Base-by-base conservation (phyloP, 1,284 basidiomycete species). In the Spongispora temasekensis region DNA sequence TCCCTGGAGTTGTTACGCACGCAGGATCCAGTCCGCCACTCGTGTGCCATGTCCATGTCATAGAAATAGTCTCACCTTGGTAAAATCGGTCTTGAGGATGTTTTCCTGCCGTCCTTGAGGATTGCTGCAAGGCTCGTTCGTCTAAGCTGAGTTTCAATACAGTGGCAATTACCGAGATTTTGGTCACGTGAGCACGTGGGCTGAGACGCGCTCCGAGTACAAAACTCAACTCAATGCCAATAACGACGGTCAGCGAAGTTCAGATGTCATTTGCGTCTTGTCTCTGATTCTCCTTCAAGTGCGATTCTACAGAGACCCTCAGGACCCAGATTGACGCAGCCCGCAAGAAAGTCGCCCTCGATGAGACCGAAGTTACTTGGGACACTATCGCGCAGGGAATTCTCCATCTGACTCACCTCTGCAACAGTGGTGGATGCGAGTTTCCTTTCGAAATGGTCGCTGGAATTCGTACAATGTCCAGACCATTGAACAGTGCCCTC, bases 301-400 rank as follows among this genome's bases (percentile, higher is more conserved):
- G 79, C 57, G 61, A 67, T 60, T 78, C 78, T 35, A 59, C 67
- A 34, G 65, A 67, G 52, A 66, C 65, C 53, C 66, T 85, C n/a
- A 71, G 69, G 62, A 58, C 70, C 23, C 77, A 84, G 64, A 67
- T 85, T 53, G 78, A 80, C n/a, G 48, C 67, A 23, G 67, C 84
- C 30, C 79, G 78, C 55, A 66, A 74, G 40, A 76, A 79, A 42
- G 70, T 93, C 17, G 71, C 76, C 51, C 75, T 85, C n/a, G 70
- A 79, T 32, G 93, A 95, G 76, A 87, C 89, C 2, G 93, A 95
- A 71, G 91, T 95, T 42, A 87, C 85, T 4, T 95, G 93, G 93
- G 90, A 94, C 58, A 79, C 77, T n/a, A 91, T 95, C 42, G 75
- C 82, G 8, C 79, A 82, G 50, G 81, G 81, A 7, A 71, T 94